Evolutionary conservation across 495 filamentous ascomycete species (phyloP), one percentile per base, ranked within the genome.

Genomic region (Penicillium cinerascens): DNA sequence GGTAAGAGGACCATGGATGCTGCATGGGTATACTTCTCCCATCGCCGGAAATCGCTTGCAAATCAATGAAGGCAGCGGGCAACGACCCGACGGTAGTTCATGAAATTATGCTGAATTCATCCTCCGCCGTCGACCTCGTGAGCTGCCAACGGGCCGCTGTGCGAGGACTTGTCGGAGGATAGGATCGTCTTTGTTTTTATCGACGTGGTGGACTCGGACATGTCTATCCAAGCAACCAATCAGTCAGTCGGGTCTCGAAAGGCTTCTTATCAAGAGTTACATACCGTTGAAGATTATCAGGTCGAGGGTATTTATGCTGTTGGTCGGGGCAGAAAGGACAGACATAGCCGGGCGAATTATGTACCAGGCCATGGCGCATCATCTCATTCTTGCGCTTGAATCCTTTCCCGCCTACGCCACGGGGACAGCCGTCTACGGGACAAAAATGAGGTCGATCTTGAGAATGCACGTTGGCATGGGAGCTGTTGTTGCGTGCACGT

Each of bases 331-430:
- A 98, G 66, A 97, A 97, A 2, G 93, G 93, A 69, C 95, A 98
- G 29, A 97, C 86, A 67, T 98, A 98, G 55, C 95, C 93, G 10
- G 93, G 93, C 7, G 91, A 96, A 51, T 91, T 86, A 61, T 98
- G 93, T 2, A 98, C 93, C 1, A 98, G 78, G 4, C 92, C 92
- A 73, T 98, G 93, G 17, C 93, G 81, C 53, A 97, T 96, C 95
- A 98, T 97, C 72, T 98, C 95, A 59, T 98, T 98, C 70, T 98
- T 97, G 37, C 95, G 83, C 68, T 98, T 98, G 78, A 98, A 98
- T 0, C 95, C 93, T 68, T 89, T 95, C 15, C 93, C 93, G 13
- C 87, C 88, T 55, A 89, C 81, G 6, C 82, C 84, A 27, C 93
- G 82, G 18, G 88, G 73, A 68, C 93, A 98, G 1, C 81, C 85